Base-by-base conservation (phyloP, 768 basidiomycete genomes). In the Boletus eberwhitei region DNA sequence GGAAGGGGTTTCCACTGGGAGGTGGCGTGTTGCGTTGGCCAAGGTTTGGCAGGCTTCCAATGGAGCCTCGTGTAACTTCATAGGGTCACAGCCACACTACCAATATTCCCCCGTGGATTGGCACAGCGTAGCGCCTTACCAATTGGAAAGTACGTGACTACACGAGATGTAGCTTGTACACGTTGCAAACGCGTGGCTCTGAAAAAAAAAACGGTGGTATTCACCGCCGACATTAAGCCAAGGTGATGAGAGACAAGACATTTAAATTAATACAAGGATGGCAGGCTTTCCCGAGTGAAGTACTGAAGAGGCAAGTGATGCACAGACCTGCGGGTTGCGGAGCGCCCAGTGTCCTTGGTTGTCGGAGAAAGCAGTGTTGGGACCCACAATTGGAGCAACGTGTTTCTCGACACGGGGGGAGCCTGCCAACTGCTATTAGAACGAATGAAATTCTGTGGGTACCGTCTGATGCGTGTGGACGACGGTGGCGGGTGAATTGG, bases 51-150 rank as follows among this genome's bases (percentile, higher is more conserved):
- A 58, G 39, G 51, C 52, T 53, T 49, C 67, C 59, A 60, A 46
- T 36, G 26, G 40, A n/a, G 55, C 59, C 60, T 56, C 64, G 36
- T 64, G 64, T 8, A 11, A 16, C 19, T 61, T 64, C 50, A 48
- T 69, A 69, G 58, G 58, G 21, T 49, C 41, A 67, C 61, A 58
- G 66, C 66, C 66, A 60, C 64, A n/a, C 17, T 39, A 26, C 56
- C 49, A 22, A 32, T 16, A n/a, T 12, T 12, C 26, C 26, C 31
- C 31, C 8, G 16, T 35, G 35, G 14, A 36, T 12, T 16, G 16
- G 35, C 16, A 36, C 35, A 17, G 35, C 35, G 32, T 39, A 54
- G 53, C 51, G 50, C 53, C 40, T 53, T 50, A 40, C 26, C 41
- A 50, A 46, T 50, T 22, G 11, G 17, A 31, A 29, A 39, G 60